These are phyloP conservation scores for Ganoderma boninense DNA, from an alignment of 1,284 basidiomycete species.

Conservation along the genomic window DNA sequence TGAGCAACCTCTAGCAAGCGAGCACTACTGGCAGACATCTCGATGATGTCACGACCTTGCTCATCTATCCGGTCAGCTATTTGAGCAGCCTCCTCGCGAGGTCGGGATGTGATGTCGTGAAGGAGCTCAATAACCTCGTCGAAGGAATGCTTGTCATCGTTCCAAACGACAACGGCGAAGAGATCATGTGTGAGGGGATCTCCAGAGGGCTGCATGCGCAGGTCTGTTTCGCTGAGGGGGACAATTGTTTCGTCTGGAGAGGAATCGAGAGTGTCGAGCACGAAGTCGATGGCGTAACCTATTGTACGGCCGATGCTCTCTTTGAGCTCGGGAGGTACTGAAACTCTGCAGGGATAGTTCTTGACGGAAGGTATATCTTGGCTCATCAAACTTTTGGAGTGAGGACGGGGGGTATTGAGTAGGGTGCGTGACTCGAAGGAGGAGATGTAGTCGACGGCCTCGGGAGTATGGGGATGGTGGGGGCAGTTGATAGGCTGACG, in stretches of 20 bases:
- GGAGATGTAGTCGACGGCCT: constrained; percentile 37
- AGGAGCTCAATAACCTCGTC: constrained; percentile 89
- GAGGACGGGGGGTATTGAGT: constrained; percentile 39
- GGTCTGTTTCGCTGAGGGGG: constrained; percentile 73
- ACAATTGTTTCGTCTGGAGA: constrained; percentile 83
- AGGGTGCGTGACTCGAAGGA: constrained; percentile 39
- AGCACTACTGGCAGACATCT: constrained; percentile 75
- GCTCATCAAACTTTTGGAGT: constrained; percentile 48
- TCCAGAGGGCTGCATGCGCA: constrained; percentile 75
- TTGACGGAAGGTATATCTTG: constrained; percentile 65
- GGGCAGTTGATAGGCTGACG: constrained; percentile 71
- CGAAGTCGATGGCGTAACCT: constrained; percentile 82
- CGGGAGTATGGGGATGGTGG: constrained; percentile 60
- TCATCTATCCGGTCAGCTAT: constrained; percentile 81
- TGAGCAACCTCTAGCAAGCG: constrained; percentile 84
- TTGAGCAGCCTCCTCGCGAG: constrained; percentile 69
- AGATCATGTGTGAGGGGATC: constrained; percentile 81
- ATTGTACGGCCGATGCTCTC: constrained; percentile 80
- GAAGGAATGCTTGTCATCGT: constrained; percentile 97
- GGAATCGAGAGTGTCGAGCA: constrained; percentile 87
- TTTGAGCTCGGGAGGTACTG: constrained; percentile 70
- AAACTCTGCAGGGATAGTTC: constrained; percentile 63
- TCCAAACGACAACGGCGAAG: constrained; percentile 92
- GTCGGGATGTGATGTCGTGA: constrained; percentile 68
- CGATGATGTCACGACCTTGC: constrained; percentile 87